Evolutionary conservation across 179 eudicot genomes (phyloP), one percentile per base, ranked within the genome.

Genomic region (Camellia oleifera): DNA sequence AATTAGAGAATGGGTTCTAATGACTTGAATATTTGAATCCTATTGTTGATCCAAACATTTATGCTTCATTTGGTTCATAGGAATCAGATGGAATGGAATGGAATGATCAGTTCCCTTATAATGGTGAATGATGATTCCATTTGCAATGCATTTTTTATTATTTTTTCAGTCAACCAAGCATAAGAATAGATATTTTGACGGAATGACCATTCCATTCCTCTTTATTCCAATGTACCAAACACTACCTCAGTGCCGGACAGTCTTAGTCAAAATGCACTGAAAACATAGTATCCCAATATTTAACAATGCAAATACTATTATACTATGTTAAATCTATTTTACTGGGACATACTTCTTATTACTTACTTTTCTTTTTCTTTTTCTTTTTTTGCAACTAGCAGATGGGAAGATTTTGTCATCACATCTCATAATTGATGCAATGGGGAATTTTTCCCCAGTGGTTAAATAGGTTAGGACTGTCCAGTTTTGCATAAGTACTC

Each of bases 361-460:
- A 46, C 56, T 2, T 23, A 23, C 1, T 26, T 26, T 26, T 26
- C n/a, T 0, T 20, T 17, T 10, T n/a, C 0, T 17, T 61, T 58
- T 70, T 26, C 15, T 45, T 79, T 61, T 90, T 77, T 76, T 96
- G 91, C 85, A 94, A 86, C 84, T 94, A 76, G 88, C 88, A 1
- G 92, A 88, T 57, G 97, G 90, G 72, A 91, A 88, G 84, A 80
- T 86, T 68, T 76, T 96, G 57, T 91, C 91, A 46, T 86, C 98
- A 77, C 88, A 84, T 50, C 93, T 96, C 53, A 53, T 94, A 74
- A 84, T 96, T 83, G 99, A 96, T 83, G 97, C 99, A 63, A 96
- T 96, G 99, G 99, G 99, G 26, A 94, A 96, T n/a, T 69, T 94
- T 81, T 96, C 99, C 79, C 99, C 99, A 52, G 85, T 96, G 67